A percentile compares a stretch with the other conserved stretches of the same genome.
Evolutionary conservation across 2,329 filamentous ascomycete species (phyloP).

Genomic region (Anthostomella pinea): DNA sequence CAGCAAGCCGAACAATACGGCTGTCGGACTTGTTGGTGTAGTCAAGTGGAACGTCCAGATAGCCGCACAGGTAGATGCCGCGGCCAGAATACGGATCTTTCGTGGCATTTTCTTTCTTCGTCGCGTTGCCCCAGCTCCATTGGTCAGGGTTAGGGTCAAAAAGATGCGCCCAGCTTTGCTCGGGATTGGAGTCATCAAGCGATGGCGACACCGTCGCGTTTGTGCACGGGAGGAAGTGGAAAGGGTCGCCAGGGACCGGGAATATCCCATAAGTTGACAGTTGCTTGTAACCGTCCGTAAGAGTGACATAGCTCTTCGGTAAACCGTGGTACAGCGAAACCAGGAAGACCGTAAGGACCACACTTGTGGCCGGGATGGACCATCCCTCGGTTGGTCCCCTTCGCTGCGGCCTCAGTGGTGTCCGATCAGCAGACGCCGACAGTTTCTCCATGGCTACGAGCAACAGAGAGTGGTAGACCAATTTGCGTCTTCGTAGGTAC

Average conservation of each 20-base stretch:
- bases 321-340: too few species aligned
- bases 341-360: too few species aligned
- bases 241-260: slow-evolving; percentile 41
- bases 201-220: slow-evolving; percentile 37
- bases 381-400: too few species aligned
- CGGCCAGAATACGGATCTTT: slow-evolving; percentile 8
- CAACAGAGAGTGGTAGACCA: too few species aligned
- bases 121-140: slow-evolving; percentile 45
- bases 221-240: slow-evolving; percentile 48
- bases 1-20: slow-evolving; percentile 43
- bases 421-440: too few species aligned
- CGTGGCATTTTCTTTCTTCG: slow-evolving; percentile 1
- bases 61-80: slow-evolving; percentile 17
- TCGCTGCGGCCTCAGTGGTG: too few species aligned
- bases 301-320: too few species aligned
- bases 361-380: too few species aligned
- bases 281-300: too few species aligned
- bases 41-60: slow-evolving; percentile 16
- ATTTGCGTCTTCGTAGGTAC: too few species aligned
- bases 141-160: slow-evolving; percentile 43
- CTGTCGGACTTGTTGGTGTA: slow-evolving; percentile 10
- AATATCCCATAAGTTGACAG: slow-evolving; percentile 43
- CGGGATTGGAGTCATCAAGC: slow-evolving; percentile 38
- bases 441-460: too few species aligned
- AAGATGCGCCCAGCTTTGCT: slow-evolving; percentile 37